Percentiles rank a stretch among this genome's conserved stretches.
Conservation (phyloP, 2,329 filamentous ascomycete species). For the Juglanconis sp. region DNA sequence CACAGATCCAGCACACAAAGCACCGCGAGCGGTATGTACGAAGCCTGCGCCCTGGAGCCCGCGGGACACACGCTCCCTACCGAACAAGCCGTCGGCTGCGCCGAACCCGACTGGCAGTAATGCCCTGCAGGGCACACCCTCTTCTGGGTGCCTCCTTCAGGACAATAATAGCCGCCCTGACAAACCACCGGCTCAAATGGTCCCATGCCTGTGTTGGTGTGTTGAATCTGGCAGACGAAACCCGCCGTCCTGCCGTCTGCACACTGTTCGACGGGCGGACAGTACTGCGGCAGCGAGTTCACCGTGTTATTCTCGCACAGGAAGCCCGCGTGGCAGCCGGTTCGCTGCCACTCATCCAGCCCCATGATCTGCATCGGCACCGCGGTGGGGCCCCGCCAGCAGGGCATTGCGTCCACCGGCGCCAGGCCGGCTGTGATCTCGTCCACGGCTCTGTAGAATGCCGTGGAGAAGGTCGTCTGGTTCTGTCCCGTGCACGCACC, state of each 20-base stretch:
- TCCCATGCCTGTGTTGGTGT: conserved; percentile 39
- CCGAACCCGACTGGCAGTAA: conserved; percentile 50
- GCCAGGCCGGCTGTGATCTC: conserved; percentile 25
- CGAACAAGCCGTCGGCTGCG: conserved; percentile 44
- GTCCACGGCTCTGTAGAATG: conserved; percentile 34
- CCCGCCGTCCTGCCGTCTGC: conserved; percentile 35
- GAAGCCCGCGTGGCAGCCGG: conserved; percentile 40
- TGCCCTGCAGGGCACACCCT: conserved; percentile 43
- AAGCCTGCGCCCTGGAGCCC: conserved; percentile 39
- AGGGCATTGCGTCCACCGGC: conserved; percentile 36
- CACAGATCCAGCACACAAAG: conserved; percentile 41
- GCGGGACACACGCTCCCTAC: conserved; percentile 44
- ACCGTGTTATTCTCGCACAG: conserved; percentile 43
- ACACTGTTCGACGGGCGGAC: conserved; percentile 36
- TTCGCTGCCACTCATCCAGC: conserved; percentile 31
- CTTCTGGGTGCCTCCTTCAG: conserved; percentile 36
- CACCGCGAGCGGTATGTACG: conserved; percentile 40
- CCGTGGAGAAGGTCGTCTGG: conserved; percentile 37
- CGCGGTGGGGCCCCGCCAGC: conserved; percentile 34
- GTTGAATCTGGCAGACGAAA: conserved; percentile 29
- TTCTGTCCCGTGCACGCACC: conserved; percentile 41
- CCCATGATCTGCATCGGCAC: conserved; percentile 39
- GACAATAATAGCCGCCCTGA: conserved; percentile 47
- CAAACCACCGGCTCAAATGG: conserved; percentile 51
- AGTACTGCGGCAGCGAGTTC: conserved; percentile 44